Base-by-base conservation (phyloP, 1,284 basidiomycete species). In the Marasmius sp. region DNA sequence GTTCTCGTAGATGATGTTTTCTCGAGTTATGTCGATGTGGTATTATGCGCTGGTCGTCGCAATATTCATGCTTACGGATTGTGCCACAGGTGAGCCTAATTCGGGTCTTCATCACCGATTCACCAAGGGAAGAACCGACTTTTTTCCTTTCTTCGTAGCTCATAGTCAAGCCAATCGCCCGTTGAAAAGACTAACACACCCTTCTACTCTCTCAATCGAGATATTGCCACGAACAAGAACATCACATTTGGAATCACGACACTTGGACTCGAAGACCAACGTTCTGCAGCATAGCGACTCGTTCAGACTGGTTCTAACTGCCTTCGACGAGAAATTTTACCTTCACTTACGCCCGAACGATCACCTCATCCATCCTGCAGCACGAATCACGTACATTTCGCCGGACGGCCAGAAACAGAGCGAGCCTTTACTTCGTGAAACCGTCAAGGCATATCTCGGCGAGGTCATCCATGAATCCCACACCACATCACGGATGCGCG, bases 271-370 rank as follows among this genome's bases (percentile, higher is more conserved):
- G 12, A 37, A 36, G 20, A 37, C 52, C 14, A 37, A 14, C 34
- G 20, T 75, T 36, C 81, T 90, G 54, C 82, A 78, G 53, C 80
- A 86, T 71, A 79, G 83, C 62, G 88, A 91, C 71, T 83, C 84
- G 37, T 85, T 90, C 70, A 83, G 88, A 38, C 80, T 91, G 59
- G 84, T 81, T 37, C 73, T 91, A 59, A 81, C 83, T 58, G 87
- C 86, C 9, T 90, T 88, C 69, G 81, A 80, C 66, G 81, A 88
- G 58, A 83, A 78, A 18, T 88, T 85, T 70, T 77, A 87, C 69
- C 79, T 91, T 39, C 87, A 93, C 67, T 79, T 94, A 62, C 82
- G 82, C 27, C 92, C 92, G 6, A 93, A 91, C 69, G 83, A 89
- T 66, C 77, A 92, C 67, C 83, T 94, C 62, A 79, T 94, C 60